Conservation (phyloP, 2,329 filamentous ascomycete species). For the Alternaria novae-zelandiae region DNA sequence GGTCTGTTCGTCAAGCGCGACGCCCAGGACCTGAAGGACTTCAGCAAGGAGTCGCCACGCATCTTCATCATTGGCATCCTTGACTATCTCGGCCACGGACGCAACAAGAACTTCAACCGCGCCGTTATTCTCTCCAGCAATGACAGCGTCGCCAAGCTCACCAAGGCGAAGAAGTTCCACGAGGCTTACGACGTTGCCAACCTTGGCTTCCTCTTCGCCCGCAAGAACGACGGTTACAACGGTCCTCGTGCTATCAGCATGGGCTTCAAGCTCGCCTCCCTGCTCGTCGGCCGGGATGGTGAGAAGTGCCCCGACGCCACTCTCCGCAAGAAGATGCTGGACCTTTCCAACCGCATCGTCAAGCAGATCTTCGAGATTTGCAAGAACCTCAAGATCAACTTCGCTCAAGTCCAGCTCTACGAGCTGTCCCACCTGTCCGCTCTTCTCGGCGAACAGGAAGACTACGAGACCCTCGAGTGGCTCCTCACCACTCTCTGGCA, state of each 20-base stretch:
- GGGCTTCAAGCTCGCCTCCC: constrained; percentile 46
- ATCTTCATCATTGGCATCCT: constrained; percentile 41
- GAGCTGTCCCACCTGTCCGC: constrained; percentile 53
- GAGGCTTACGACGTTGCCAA: constrained; percentile 45
- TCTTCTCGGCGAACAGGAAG: constrained; percentile 53
- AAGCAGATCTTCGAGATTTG: constrained; percentile 51
- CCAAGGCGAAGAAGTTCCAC: constrained; percentile 38
- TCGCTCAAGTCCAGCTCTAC: constrained; percentile 50
- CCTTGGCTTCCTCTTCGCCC: constrained; percentile 41
- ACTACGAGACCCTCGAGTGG: constrained; percentile 53
- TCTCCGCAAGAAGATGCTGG: constrained; percentile 49
- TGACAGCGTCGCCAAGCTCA: constrained; percentile 30
- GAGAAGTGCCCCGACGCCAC: constrained; percentile 39
- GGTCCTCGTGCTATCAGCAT: constrained; percentile 42
- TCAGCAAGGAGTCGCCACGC: constrained; percentile 38
- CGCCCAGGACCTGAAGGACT: constrained; percentile 32
- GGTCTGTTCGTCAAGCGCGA: constrained; percentile 38
- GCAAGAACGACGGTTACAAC: constrained; percentile 42
- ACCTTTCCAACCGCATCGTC: constrained; percentile 51
- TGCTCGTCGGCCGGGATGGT: constrained; percentile 40
- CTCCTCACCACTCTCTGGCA: constrained; percentile 48
- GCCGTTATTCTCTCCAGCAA: constrained; percentile 37
- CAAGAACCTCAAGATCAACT: constrained; percentile 51
- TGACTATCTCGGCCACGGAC: constrained; percentile 38
- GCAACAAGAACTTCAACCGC: constrained; percentile 38